Percentiles rank a stretch among this genome's conserved stretches.
These are phyloP conservation scores for Rhododendron vialii DNA, from an alignment of 148 eudicot genomes.

Conservation along the genomic window DNA sequence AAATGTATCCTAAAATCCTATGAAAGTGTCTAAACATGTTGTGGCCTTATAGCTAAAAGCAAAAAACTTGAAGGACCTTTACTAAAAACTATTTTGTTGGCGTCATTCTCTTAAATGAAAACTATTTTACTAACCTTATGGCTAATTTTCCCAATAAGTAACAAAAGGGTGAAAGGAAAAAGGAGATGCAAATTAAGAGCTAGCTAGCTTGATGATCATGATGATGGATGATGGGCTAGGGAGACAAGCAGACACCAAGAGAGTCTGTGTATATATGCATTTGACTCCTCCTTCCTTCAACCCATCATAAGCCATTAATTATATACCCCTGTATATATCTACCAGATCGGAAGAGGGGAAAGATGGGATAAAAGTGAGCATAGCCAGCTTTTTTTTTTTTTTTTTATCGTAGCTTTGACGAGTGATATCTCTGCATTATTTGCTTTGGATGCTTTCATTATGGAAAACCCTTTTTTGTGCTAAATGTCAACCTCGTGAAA, in stretches of 20 bases:
- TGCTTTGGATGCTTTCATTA: conserved; percentile 34
- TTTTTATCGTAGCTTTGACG: neutral
- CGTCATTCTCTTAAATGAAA: too few relatives aligned
- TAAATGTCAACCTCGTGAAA: conserved; percentile 35
- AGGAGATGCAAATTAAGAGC: neutral
- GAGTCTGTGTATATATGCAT: conserved; percentile 1
- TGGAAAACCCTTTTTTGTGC: conserved; percentile 20
- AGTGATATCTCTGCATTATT: conserved; percentile 6
- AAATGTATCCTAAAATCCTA: too few relatives aligned
- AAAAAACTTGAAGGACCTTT: too few relatives aligned
- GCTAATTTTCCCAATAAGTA: neutral
- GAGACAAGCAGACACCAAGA: conserved; percentile 30
- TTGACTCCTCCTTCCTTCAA: conserved; percentile 1
- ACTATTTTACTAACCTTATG: too few relatives aligned
- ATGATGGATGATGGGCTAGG: conserved; percentile 9
- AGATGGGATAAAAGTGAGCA: too few relatives aligned
- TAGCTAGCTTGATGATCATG: neutral
- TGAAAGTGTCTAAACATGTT: too few relatives aligned
- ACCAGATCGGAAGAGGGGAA: neutral
- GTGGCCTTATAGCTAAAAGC: too few relatives aligned
- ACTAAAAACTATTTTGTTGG: too few relatives aligned
- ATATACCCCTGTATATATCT: neutral
- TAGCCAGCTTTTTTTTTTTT: neutral
- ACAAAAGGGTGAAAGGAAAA: neutral
- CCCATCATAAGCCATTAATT: conserved; percentile 13